Percentiles rank a stretch among this genome's conserved stretches.
Conservation (phyloP, 805 yeast genomes). For the Kockiozyma suomiensis region DNA sequence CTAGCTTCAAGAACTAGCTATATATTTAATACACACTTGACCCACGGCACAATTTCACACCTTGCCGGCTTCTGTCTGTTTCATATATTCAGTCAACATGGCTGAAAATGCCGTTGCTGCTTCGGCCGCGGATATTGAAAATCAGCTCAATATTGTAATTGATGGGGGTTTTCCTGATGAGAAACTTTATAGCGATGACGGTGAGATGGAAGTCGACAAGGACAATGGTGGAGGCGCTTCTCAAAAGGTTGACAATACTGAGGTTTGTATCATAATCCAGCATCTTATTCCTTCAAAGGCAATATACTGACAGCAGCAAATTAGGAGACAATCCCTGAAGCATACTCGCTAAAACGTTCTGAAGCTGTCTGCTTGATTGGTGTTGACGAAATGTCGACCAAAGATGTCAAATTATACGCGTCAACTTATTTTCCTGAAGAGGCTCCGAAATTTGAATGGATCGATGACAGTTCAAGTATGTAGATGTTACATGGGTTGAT, state of each 20-base stretch:
- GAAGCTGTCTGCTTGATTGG: constrained; percentile 56
- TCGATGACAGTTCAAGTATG: constrained; percentile 54
- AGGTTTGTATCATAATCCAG: too few relatives aligned
- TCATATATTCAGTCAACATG: background rate
- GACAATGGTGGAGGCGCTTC: background rate
- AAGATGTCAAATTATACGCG: constrained; percentile 56
- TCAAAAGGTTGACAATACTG: background rate
- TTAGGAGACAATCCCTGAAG: constrained; percentile 1
- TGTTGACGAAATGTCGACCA: constrained; percentile 61
- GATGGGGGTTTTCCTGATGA: constrained; percentile 5
- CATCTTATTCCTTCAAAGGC: too few relatives aligned
- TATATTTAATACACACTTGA: too few relatives aligned
- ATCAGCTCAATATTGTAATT: constrained; percentile 5
- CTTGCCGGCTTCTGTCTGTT: background rate
- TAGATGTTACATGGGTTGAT: background rate
- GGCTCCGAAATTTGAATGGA: constrained; percentile 53
- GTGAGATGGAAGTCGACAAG: constrained; percentile 17
- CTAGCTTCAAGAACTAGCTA: too few relatives aligned
- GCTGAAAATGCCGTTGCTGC: background rate
- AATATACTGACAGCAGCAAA: too few relatives aligned
- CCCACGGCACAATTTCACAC: background rate
- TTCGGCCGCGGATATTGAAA: background rate
- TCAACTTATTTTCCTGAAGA: constrained; percentile 50
- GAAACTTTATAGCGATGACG: background rate
- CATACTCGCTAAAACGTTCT: constrained; percentile 41